Conservation (phyloP, 768 basidiomycete species). For the Leccinum obscurum region DNA sequence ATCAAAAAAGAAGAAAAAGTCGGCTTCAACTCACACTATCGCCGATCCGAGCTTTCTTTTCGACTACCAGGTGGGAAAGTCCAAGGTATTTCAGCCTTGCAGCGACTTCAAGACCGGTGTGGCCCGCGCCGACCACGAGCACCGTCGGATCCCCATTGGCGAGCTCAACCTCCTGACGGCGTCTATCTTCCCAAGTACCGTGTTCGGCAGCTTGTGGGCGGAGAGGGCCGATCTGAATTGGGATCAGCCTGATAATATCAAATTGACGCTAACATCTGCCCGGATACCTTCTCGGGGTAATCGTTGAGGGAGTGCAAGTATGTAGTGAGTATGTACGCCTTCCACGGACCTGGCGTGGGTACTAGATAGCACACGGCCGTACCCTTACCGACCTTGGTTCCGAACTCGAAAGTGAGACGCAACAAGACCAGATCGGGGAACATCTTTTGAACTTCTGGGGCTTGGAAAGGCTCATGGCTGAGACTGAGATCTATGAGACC, state of each 20-base stretch:
- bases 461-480: conserved; percentile 25
- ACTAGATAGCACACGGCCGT: conserved; percentile 57
- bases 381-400: conserved; percentile 46
- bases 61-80: conserved; percentile 56
- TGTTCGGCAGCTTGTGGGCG: conserved; percentile 46
- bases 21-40: conserved; percentile 35
- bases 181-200: conserved; percentile 53
- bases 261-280: not conserved
- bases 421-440: conserved; percentile 62
- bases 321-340: conserved; percentile 59
- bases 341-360: conserved; percentile 51
- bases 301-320: conserved; percentile 58
- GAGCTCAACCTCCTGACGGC: conserved; percentile 46
- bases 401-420: conserved; percentile 56
- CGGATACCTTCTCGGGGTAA: conserved; percentile 47
- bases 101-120: conserved; percentile 64
- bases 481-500: conserved; percentile 20
- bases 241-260: not conserved
- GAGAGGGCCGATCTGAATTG: conserved; percentile 36
- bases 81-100: conserved; percentile 64
- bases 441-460: conserved; percentile 36
- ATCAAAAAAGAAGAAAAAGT: not conserved
- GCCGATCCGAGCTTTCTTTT: conserved; percentile 51
- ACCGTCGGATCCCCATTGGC: conserved; percentile 53
- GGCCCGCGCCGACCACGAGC: conserved; percentile 64